Evolutionary conservation across 495 filamentous ascomycete genomes (phyloP), one percentile per base, ranked within the genome.

Genomic region (Penicillium argentinense): DNA sequence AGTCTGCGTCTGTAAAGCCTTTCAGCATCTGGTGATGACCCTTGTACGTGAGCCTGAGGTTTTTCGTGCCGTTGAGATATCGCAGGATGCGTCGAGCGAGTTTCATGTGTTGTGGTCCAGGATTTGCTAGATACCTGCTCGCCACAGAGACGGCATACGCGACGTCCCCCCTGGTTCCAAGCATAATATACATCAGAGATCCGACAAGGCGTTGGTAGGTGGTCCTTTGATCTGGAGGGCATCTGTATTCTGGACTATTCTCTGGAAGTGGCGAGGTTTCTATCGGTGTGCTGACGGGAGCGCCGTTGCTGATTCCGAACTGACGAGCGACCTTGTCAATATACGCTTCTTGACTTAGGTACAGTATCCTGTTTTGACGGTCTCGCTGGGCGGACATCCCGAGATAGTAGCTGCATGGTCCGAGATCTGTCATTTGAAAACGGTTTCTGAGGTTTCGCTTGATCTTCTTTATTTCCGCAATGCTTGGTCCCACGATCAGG

Each of bases 381-480:
- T 66, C 53, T 49, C 55, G 19, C 34, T 23, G 45, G 25, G 66
- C 53, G 21, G 32, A 11, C 28, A 71, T 70, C 4, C 60, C 60
- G 17, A 71, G 56, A 43, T 72, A 72, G 54, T 56, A 72, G 19
- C 38, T 47, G 34, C 43, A 56, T 11, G 25, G 41, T 2, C 60
- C 56, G 4, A 70, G 53, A 28, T 74, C 57, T 26, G 47, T 67
- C 32, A 34, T 34, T 2, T 34, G 32, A 34, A 34, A 34, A 18
- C 32, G 32, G 6, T 34, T 34, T 17, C 33, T 44, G 11, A 72
- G 47, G 19, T 33, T 29, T 9, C 42, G 19, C 49, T 70, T 73
- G 16, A 71, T 30, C 28, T 49, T 45, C 13, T 52, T 36, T 14
- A 66, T 64, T 21, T 50, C 49, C 30, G 25, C 37, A 21, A 44